These are phyloP conservation scores for Pyrenopolyporus hunteri DNA, from an alignment of 495 filamentous ascomycete species.

Conservation along the genomic window DNA sequence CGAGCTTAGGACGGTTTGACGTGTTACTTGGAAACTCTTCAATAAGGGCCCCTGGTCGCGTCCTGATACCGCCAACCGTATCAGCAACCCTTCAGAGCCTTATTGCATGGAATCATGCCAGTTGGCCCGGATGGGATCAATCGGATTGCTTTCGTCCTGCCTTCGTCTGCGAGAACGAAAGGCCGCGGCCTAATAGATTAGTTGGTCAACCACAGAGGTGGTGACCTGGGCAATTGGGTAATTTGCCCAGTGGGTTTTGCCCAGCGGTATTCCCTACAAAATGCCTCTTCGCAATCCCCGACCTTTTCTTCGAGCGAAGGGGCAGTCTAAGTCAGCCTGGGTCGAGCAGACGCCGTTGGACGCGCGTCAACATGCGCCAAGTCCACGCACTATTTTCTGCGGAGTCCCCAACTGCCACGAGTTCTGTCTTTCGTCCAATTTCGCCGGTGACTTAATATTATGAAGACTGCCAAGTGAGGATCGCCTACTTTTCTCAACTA, in stretches of 20 bases:
- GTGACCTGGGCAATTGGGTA: not conserved
- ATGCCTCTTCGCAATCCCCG: not conserved
- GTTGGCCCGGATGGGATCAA: too few relatives aligned
- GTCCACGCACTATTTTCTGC: slow-evolving; percentile 20
- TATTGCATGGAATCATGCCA: slow-evolving; percentile 15
- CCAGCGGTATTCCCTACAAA: slow-evolving; percentile 11
- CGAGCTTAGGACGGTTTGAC: slow-evolving; percentile 28
- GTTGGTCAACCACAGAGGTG: too few relatives aligned
- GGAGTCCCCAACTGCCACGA: slow-evolving; percentile 32
- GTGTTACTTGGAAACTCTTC: slow-evolving; percentile 16
- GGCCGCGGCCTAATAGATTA: too few relatives aligned
- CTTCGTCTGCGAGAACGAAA: slow-evolving; percentile 1
- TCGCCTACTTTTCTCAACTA: slow-evolving; percentile 11
- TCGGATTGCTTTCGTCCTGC: slow-evolving; percentile 26
- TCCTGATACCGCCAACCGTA: slow-evolving; percentile 31
- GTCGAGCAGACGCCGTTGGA: slow-evolving; percentile 20
- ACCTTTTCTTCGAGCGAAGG: not conserved
- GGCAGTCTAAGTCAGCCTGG: slow-evolving; percentile 2
- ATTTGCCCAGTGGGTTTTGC: slow-evolving; percentile 8
- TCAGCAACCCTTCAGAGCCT: slow-evolving; percentile 20
- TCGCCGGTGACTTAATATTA: not conserved
- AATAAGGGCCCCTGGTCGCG: not conserved
- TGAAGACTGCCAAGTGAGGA: slow-evolving; percentile 9
- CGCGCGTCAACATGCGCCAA: slow-evolving; percentile 38
- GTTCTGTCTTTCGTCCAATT: slow-evolving; percentile 7